These are phyloP conservation scores for Purshia tridentata DNA, from an alignment of 306 rosid species.

Conservation along the genomic window DNA sequence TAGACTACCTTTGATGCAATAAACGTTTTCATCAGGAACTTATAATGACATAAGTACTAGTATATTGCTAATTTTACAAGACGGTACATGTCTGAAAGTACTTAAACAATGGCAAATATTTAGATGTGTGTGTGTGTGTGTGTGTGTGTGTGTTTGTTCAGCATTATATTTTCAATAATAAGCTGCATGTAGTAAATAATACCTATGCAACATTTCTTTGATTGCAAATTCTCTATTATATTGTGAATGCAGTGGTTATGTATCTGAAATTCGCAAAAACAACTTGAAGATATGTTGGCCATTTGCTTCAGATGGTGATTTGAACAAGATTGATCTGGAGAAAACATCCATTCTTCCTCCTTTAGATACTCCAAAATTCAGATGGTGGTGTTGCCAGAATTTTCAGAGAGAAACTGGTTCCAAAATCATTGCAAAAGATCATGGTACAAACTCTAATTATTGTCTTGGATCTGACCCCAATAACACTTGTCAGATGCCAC, in stretches of 20 bases:
- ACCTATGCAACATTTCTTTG: slow-evolving; percentile 20
- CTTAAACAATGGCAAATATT: not conserved
- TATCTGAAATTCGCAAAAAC: slow-evolving; percentile 70
- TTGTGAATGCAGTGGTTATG: slow-evolving; percentile 69
- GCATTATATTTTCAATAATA: not conserved
- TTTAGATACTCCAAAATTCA: slow-evolving; percentile 55
- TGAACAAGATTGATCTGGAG: slow-evolving; percentile 40
- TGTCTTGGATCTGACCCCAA: slow-evolving; percentile 36
- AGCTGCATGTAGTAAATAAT: slow-evolving; percentile 12
- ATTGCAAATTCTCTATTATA: not conserved
- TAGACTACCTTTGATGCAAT: not conserved
- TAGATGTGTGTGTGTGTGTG: too few species aligned
- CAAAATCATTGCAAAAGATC: slow-evolving; percentile 33
- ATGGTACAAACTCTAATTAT: slow-evolving; percentile 25
- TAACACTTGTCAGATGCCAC: slow-evolving; percentile 23
- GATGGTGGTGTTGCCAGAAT: slow-evolving; percentile 51
- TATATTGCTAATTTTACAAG: not conserved
- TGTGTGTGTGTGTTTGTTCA: not conserved
- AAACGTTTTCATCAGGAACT: not conserved
- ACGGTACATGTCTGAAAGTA: not conserved
- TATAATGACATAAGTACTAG: not conserved
- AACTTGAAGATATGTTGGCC: slow-evolving; percentile 91
- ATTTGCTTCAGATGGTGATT: slow-evolving; percentile 48
- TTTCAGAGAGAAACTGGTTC: slow-evolving; percentile 42
- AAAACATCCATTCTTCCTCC: slow-evolving; percentile 52